Base-by-base conservation (phyloP, 2,329 filamentous ascomycete genomes). In the Fusarium virguliforme region DNA sequence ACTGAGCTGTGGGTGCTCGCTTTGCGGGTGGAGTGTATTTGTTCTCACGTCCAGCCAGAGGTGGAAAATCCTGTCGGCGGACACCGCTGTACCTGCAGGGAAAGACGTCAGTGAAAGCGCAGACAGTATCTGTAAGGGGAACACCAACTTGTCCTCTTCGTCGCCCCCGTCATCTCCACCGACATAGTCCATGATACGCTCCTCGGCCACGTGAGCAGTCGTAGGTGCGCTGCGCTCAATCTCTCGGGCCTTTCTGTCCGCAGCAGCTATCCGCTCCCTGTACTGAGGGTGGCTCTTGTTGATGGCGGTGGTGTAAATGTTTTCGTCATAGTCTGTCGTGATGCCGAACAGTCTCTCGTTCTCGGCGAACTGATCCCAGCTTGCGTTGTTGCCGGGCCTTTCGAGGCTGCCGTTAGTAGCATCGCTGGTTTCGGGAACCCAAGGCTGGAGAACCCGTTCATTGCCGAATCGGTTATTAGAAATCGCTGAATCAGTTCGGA, bases 311-410 rank as follows among this genome's bases (percentile, higher is more conserved):
- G 96, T 99, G 83, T 99, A 99, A 46, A 96, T 90, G 74, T 93
- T 94, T 82, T 98, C 96, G 77, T 98, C 91, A 79, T 98, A 99
- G 75, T 94, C 94, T 58, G 92, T 96, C 81, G 90, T 94, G 40
- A 97, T 83, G 37, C 96, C 96, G 78, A 97, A 98, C 32, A 94
- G 89, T 62, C 90, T 88, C 81, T 97, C 93, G 77, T 98, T 98
- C 69, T 89, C 91, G 64, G 93, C 92, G 77, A 99, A 99, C 80
- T 99, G 96, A 79, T 99, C 95, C 96, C 96, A 99, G 9, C 83
- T 84, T 7, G 83, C 84, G 15, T 81, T 77, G 58, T 79, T 81
- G n/a, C 79, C 74, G 3, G 85, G 75, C 56, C 84, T 89, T 75
- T 96, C 94, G 26, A 98, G 85, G 53, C 92, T 91, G 71, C 93